Evolutionary conservation across 208 protist species (phyloP).

Genomic region (Leishmania turanica): DNA sequence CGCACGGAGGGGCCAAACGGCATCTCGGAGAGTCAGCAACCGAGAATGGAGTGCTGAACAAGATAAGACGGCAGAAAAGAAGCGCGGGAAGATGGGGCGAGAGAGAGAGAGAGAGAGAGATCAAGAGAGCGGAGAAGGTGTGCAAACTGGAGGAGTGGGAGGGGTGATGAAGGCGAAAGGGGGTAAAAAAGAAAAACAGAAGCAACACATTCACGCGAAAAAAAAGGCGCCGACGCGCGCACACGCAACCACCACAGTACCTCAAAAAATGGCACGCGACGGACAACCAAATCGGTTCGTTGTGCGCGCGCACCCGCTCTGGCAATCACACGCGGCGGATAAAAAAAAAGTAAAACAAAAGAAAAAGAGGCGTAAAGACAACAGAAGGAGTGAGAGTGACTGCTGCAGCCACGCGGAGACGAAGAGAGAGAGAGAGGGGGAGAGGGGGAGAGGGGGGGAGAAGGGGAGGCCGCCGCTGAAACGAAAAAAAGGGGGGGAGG

Average conservation of each 20-base stretch:
- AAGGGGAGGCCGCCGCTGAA: background rate
- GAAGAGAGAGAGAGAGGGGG: too few species aligned
- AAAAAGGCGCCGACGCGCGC: background rate
- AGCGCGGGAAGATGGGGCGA: background rate
- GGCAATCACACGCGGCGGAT: background rate
- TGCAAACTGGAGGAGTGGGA: background rate
- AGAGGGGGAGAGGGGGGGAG: too few species aligned
- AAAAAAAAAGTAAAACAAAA: too few species aligned
- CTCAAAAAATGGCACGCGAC: background rate
- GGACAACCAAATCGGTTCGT: background rate
- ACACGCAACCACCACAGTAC: background rate
- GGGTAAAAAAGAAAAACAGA: background rate
- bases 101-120: background rate
- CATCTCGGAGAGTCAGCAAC: conserved; percentile 7
- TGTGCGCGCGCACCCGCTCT: background rate
- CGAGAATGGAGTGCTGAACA: background rate
- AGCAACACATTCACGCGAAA: background rate
- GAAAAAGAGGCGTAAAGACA: background rate
- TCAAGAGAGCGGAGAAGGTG: background rate
- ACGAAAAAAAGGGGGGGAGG: background rate
- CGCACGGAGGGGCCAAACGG: conserved; percentile 21
- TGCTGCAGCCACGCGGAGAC: background rate
- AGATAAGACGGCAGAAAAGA: background rate
- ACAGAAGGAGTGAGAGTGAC: background rate
- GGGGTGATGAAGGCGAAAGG: background rate